Conservation (phyloP, 73 alveolate species). For the Breviolum minutum region DNA sequence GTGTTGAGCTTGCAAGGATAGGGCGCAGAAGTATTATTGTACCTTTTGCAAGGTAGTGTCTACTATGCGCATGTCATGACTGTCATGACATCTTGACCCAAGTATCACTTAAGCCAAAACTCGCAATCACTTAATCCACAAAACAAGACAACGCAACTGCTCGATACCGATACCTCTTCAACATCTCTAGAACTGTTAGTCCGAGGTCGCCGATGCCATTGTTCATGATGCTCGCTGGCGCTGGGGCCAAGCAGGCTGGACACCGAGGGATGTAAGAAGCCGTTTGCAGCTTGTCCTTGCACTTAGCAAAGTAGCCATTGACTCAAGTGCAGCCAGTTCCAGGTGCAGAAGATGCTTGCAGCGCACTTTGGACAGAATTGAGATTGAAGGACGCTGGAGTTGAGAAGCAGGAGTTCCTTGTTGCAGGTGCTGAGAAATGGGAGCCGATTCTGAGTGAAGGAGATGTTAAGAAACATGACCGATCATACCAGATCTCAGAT, state of each 20-base stretch:
- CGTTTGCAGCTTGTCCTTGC: background rate
- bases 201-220: conserved; percentile 42
- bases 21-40: too few species aligned
- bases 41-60: too few species aligned
- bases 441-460: background rate
- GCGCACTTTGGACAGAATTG: conserved; percentile 54
- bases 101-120: too few species aligned
- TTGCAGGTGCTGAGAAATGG: conserved; percentile 26
- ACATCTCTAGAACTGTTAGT: too few species aligned
- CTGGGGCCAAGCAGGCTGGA: conserved; percentile 70
- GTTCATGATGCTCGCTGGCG: conserved; percentile 75
- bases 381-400: background rate
- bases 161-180: too few species aligned
- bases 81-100: too few species aligned
- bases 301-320: background rate
- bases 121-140: too few species aligned
- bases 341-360: conserved; percentile 85
- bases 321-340: background rate
- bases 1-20: too few species aligned
- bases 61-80: too few species aligned
- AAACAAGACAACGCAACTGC: too few species aligned
- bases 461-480: background rate
- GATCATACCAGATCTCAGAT: background rate
- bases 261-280: too few species aligned
- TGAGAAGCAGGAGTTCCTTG: conserved; percentile 46